A percentile compares a stretch with the other conserved stretches of the same genome.
phyloP scores from a whole-genome alignment of 305 asterid species.

The Fraxinus floribunda region DNA sequence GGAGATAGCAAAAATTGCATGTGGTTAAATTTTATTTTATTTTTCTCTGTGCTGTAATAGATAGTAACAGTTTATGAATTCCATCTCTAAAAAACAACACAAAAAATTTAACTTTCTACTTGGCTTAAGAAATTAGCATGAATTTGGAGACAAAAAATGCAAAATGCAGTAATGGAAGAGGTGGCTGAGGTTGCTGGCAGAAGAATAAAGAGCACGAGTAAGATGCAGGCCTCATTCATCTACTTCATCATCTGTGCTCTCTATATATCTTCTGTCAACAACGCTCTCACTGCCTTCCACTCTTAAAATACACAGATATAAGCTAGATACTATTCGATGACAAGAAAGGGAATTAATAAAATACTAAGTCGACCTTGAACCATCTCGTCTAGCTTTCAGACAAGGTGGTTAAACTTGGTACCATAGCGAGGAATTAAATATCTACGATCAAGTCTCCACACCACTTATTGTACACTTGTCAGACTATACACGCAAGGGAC shows the following conservation, averaged over 20 bases:
- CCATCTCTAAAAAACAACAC: not conserved
- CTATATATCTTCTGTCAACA: constrained; percentile 56
- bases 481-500: not conserved
- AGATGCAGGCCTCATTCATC: constrained; percentile 29
- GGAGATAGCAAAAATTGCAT: not conserved
- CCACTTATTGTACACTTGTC: not conserved
- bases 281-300: constrained; percentile 13
- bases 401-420: not conserved
- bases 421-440: not conserved
- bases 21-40: not conserved
- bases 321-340: not conserved
- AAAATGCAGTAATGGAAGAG: not conserved
- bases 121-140: not conserved
- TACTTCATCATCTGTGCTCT: constrained; percentile 51
- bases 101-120: not conserved
- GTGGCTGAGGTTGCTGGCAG: constrained; percentile 41
- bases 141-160: not conserved
- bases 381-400: not conserved
- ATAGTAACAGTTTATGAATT: not conserved
- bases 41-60: not conserved
- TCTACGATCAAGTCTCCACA: not conserved
- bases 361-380: not conserved
- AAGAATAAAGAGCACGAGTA: constrained; percentile 54
- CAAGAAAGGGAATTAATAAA: not conserved
- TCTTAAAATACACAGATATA: not conserved